Base-by-base conservation (phyloP, 2,329 filamentous ascomycete species). In the Hymenoscyphus repandus region DNA sequence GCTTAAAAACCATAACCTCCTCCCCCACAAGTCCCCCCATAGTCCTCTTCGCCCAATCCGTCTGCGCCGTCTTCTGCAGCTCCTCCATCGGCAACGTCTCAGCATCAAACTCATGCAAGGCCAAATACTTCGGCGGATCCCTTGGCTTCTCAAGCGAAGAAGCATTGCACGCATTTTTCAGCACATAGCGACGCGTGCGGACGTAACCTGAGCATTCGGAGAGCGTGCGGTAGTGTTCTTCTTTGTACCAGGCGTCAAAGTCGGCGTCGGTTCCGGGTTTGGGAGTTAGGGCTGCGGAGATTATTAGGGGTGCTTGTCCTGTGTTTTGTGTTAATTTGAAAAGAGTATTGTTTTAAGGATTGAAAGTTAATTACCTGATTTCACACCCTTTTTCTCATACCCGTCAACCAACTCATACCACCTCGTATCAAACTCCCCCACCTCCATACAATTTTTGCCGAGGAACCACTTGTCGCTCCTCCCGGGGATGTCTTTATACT, bases 1-100 rank as follows among this genome's bases (percentile, higher is more conserved):
- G 40, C 27, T 33, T 50, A 27, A 41, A 50, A 42, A 52, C 30
- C 45, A 39, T 44, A 22, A 54, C 33, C 11, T 54, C 45, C n/a
- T 33, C 31, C n/a, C 41, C 45, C n/a, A 34, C 22, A 22, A 52
- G 33, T 12, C 40, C 32, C 11, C 38, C 53, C 47, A 52, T 50
- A 15, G 31, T 40, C 47, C 38, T 49, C 39, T 53, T 53, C 27
- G 42, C 33, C 50, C 50, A 53, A 15, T 47, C 46, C 7, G 53
- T 55, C 39, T 50, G 42, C 5, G 32, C 40, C 6, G 46, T 66
- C 67, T 50, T 62, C 68, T 46, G 20, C 36, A 55, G 22, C 18
- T 53, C 50, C 13, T 45, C 41, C 34, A 40, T 15, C 11, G 53
- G 53, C 13, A 56, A 40, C 34, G n/a, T 38, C 18, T 56, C 51